phyloP scores from a whole-genome alignment of 176 grass and related monocot genomes.

The Phyllostachys edulis region DNA sequence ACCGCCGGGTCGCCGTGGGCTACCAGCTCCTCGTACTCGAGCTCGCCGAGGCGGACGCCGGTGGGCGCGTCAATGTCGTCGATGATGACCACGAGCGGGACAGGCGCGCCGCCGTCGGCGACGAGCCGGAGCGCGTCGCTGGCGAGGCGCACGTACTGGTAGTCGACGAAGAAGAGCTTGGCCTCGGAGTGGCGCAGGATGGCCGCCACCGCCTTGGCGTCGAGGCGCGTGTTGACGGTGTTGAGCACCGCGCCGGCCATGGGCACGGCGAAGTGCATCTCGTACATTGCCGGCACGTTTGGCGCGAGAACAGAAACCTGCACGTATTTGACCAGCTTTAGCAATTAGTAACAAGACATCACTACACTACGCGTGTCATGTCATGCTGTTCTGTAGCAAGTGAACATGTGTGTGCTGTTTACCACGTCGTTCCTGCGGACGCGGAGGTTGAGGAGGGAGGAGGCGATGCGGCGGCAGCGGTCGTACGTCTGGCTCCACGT shows the following conservation, averaged over 20 bases:
- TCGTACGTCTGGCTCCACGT: slow-evolving; percentile 53
- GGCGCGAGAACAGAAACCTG: slow-evolving; percentile 64
- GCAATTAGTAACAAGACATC: not conserved
- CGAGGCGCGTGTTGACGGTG: slow-evolving; percentile 77
- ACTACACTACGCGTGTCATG: too few species aligned
- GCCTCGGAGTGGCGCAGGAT: slow-evolving; percentile 61
- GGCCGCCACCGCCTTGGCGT: slow-evolving; percentile 53
- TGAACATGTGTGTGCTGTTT: not conserved
- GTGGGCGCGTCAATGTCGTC: slow-evolving; percentile 57
- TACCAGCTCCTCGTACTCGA: slow-evolving; percentile 59
- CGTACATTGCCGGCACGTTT: slow-evolving; percentile 70
- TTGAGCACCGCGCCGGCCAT: slow-evolving; percentile 80
- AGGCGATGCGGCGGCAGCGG: slow-evolving; percentile 62
- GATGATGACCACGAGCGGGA: slow-evolving; percentile 54
- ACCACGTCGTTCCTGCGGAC: slow-evolving; percentile 54
- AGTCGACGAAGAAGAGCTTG: slow-evolving; percentile 68
- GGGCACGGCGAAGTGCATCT: slow-evolving; percentile 80
- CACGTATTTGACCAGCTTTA: not conserved
- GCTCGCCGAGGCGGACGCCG: slow-evolving; percentile 45
- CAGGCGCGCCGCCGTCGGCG: not conserved
- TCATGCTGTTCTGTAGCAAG: too few species aligned
- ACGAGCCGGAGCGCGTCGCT: slow-evolving; percentile 51
- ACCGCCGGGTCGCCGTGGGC: slow-evolving; percentile 24
- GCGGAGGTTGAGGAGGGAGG: slow-evolving; percentile 46
- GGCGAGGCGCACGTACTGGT: slow-evolving; percentile 50